These are phyloP conservation scores for Curvularia sp. DNA, from an alignment of 2,329 filamentous ascomycete species.

Conservation along the genomic window DNA sequence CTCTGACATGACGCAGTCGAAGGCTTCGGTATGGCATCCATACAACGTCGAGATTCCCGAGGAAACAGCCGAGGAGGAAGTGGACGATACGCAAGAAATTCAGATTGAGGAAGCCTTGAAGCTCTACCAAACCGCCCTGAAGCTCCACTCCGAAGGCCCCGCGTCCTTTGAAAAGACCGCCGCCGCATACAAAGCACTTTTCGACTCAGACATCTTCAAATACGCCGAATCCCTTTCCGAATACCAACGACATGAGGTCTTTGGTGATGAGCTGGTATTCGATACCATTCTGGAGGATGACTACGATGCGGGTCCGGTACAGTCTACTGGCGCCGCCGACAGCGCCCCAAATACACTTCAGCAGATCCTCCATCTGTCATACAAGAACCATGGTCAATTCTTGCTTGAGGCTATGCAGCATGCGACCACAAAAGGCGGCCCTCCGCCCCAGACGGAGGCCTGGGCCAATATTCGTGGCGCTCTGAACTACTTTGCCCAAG, in stretches of 20 bases:
- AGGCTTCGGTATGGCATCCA: slow-evolving; percentile 70
- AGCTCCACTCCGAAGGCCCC: slow-evolving; percentile 87
- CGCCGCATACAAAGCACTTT: slow-evolving; percentile 82
- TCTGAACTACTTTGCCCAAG: slow-evolving; percentile 64
- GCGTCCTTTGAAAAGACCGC: slow-evolving; percentile 76
- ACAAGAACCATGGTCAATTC: slow-evolving; percentile 96
- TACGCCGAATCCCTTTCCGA: slow-evolving; percentile 88
- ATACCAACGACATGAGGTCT: slow-evolving; percentile 72
- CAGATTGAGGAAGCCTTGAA: slow-evolving; percentile 98
- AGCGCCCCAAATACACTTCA: slow-evolving; percentile 80
- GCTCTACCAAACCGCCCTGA: slow-evolving; percentile 88
- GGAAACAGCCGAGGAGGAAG: slow-evolving; percentile 83
- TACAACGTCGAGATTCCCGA: slow-evolving; percentile 96
- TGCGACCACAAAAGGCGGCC: slow-evolving; percentile 47
- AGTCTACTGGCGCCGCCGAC: slow-evolving; percentile 68
- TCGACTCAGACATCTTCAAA: slow-evolving; percentile 91
- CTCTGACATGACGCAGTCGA: slow-evolving; percentile 38
- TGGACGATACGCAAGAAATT: slow-evolving; percentile 94
- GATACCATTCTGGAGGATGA: slow-evolving; percentile 52
- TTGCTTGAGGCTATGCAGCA: slow-evolving; percentile 75
- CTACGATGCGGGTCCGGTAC: slow-evolving; percentile 51
- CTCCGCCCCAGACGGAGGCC: slow-evolving; percentile 45
- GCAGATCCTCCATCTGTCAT: slow-evolving; percentile 88
- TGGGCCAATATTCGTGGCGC: slow-evolving; percentile 40
- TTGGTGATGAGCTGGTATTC: slow-evolving; percentile 53